These are phyloP conservation scores for Penicillium longicatenatum DNA, from an alignment of 495 filamentous ascomycete genomes.

Conservation along the genomic window DNA sequence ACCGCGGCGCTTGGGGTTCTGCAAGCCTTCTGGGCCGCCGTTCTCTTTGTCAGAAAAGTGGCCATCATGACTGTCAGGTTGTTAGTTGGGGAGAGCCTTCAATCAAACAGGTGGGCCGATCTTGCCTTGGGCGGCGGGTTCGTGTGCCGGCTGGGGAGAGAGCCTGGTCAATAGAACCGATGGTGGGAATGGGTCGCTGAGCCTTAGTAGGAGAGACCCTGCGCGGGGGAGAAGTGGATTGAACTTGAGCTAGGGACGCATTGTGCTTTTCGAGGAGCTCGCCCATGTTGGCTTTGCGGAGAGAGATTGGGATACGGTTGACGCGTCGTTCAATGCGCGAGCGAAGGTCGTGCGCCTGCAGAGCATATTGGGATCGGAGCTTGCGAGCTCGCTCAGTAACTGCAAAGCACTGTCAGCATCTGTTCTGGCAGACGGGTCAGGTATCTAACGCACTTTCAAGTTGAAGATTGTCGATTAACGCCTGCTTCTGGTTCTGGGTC, in stretches of 20 bases:
- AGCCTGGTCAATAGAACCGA: conserved; percentile 32
- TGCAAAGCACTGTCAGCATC: conserved; percentile 31
- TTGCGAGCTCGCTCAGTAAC: conserved; percentile 92
- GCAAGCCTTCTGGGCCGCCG: conserved; percentile 42
- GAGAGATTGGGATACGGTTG: conserved; percentile 81
- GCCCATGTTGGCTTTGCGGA: conserved; percentile 81
- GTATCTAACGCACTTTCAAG: conserved; percentile 73
- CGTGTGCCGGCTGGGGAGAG: conserved; percentile 37
- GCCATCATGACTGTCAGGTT: conserved; percentile 58
- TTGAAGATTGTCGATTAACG: conserved; percentile 88
- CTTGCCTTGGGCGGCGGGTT: conserved; percentile 66
- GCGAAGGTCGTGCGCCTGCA: conserved; percentile 80
- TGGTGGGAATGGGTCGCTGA: conserved; percentile 30
- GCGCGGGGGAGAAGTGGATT: conserved; percentile 30
- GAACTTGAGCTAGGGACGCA: conserved; percentile 29
- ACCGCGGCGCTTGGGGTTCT: conserved; percentile 63
- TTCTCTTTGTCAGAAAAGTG: conserved; percentile 80
- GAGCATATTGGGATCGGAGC: conserved; percentile 84
- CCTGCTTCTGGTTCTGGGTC: conserved; percentile 79
- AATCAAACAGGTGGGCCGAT: background rate
- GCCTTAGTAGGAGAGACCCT: conserved; percentile 35
- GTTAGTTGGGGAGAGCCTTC: conserved; percentile 14
- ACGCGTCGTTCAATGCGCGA: conserved; percentile 91
- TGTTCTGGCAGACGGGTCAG: background rate
- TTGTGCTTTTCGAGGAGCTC: conserved; percentile 69